phyloP scores from a whole-genome alignment of 2,329 filamentous ascomycete genomes.

The Juglanconis sp. region DNA sequence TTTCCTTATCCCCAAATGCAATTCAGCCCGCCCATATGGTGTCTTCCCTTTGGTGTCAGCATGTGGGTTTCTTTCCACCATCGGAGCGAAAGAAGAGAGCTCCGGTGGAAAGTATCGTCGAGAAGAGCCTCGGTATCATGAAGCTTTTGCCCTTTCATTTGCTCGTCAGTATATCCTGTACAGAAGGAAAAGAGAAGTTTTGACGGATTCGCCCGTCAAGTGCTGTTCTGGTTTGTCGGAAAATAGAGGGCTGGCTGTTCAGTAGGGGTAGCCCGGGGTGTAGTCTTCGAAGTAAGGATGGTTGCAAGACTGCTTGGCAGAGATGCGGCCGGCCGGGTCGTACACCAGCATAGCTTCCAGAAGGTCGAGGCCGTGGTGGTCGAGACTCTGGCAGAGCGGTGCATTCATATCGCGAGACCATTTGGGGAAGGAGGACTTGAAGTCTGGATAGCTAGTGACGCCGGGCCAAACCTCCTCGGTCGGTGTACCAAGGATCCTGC shows the following conservation, averaged over 20 bases:
- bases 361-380: constrained; percentile 66
- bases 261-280: constrained; percentile 27
- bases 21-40: constrained; percentile 1
- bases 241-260: constrained; percentile 22
- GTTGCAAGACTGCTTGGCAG: constrained; percentile 79
- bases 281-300: constrained; percentile 71
- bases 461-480: constrained; percentile 79
- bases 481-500: constrained; percentile 72
- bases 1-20: constrained; percentile 7
- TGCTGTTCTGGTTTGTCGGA: not conserved
- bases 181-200: constrained; percentile 6
- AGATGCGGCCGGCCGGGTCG: constrained; percentile 79
- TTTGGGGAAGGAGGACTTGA: constrained; percentile 84
- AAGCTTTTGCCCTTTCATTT: constrained; percentile 12
- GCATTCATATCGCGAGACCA: constrained; percentile 68
- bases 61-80: not conserved
- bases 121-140: constrained; percentile 14
- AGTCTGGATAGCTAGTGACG: constrained; percentile 84
- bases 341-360: constrained; percentile 70
- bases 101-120: not conserved
- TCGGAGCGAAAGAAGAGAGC: not conserved
- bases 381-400: constrained; percentile 66
- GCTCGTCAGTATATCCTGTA: constrained; percentile 19
- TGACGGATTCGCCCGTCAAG: not conserved
- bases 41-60: not conserved